Conservation (phyloP, 2,329 filamentous ascomycete species). For the Proliferodiscus dingleyae region DNA sequence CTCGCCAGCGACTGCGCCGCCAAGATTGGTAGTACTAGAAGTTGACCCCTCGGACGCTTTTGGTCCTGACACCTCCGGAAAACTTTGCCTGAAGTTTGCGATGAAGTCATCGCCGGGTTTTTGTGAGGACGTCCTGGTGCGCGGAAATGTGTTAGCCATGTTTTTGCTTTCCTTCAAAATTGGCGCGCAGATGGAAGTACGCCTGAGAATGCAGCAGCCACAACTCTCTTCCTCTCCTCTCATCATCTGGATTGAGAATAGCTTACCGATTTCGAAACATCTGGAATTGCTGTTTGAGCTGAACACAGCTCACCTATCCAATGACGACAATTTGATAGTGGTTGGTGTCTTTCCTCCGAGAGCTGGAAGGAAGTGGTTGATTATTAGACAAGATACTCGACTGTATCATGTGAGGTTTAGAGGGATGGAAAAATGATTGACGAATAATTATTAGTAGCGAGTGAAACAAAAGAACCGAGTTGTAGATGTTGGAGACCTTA, state of each 20-base stretch:
- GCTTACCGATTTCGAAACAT: constrained; percentile 36
- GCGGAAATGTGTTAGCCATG: constrained; percentile 15
- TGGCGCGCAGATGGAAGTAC: background rate
- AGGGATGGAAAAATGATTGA: background rate
- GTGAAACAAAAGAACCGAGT: too few species aligned
- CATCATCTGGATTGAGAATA: background rate
- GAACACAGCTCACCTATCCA: constrained; percentile 16
- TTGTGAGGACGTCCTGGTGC: constrained; percentile 58
- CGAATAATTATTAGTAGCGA: constrained; percentile 16
- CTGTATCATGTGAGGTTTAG: background rate
- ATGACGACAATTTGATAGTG: constrained; percentile 6
- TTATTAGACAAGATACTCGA: background rate
- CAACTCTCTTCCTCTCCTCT: background rate
- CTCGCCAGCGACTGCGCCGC: constrained; percentile 23
- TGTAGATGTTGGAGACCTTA: constrained; percentile 6
- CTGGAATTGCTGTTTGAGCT: constrained; percentile 18
- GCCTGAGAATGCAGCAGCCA: background rate
- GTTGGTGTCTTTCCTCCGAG: background rate
- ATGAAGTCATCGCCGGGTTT: constrained; percentile 84
- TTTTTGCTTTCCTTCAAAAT: background rate
- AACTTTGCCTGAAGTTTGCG: constrained; percentile 76
- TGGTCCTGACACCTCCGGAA: constrained; percentile 62
- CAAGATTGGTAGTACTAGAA: constrained; percentile 29
- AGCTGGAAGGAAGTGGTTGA: too few species aligned
- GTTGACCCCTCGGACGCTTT: constrained; percentile 41